phyloP scores from a whole-genome alignment of 805 yeast genomes.

The Yarrowia deformans region DNA sequence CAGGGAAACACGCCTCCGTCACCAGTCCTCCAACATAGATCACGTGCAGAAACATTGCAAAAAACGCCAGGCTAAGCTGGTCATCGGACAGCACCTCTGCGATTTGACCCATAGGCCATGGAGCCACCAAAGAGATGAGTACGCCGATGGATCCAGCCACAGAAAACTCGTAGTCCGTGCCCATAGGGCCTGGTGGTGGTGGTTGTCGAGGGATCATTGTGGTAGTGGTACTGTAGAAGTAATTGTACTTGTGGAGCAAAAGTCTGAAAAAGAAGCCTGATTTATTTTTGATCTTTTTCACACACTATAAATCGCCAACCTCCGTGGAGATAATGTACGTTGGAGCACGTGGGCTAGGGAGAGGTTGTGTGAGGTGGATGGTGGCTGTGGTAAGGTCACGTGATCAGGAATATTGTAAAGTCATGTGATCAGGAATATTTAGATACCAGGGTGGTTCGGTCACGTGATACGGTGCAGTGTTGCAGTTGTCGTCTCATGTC shows the following conservation, averaged over 20 bases:
- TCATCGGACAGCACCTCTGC: conserved; percentile 4
- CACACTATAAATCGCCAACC: too few relatives aligned
- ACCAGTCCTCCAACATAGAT: conserved; percentile 10
- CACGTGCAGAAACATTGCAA: conserved; percentile 20
- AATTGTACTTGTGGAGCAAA: too few relatives aligned
- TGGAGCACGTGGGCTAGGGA: background rate
- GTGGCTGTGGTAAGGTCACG: too few relatives aligned
- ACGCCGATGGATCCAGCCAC: background rate
- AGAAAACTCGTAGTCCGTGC: conserved; percentile 17
- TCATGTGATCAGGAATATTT: too few relatives aligned
- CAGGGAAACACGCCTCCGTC: conserved; percentile 15
- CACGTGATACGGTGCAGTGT: too few relatives aligned
- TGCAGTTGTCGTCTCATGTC: too few relatives aligned
- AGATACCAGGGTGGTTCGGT: too few relatives aligned
- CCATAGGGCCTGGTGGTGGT: conserved; percentile 9
- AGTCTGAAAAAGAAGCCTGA: too few relatives aligned
- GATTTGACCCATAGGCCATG: conserved; percentile 27
- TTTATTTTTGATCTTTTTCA: too few relatives aligned
- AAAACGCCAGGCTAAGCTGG: background rate
- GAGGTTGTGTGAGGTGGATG: too few relatives aligned
- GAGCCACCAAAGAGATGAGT: background rate
- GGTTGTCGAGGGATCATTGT: conserved; percentile 15
- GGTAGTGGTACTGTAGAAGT: too few relatives aligned
- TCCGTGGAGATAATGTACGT: background rate
- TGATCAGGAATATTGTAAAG: too few relatives aligned